Base-by-base conservation (phyloP, 805 yeast genomes). In the Starmerella sirachaensis region DNA sequence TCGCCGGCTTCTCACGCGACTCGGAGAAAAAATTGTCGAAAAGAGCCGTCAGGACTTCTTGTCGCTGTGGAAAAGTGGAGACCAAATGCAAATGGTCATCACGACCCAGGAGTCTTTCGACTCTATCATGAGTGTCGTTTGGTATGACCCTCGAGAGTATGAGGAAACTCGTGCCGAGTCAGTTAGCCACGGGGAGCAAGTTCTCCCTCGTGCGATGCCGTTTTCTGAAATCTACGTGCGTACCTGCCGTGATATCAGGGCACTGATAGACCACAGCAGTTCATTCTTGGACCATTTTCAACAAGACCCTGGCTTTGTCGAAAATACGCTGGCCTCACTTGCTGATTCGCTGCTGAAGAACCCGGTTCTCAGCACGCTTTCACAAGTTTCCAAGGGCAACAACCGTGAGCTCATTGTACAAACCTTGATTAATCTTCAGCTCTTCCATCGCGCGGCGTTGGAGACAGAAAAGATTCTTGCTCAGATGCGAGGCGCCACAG, bases 391-490 rank as follows among this genome's bases (percentile, higher is more conserved):
- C 33, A 69, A 73, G 47, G 69, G 85, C 2, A 72, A 78, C 10
- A 80, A 85, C 45, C 81, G 93, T 53, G 97, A 88, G 58, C 86
- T 84, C 48, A 70, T 84, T 19, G 78, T 94, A 0, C 97, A 91
- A 62, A 82, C 83, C 48, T 66, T 82, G 48, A 78, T 91, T 41
- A 85, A 91, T 56, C 63, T 88, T 51, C 95, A 88, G 54, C 83
- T 81, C 56, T 88, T 86, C 56, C 68, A 81, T 29, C 74, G 68
- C 49, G 83, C 93, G 39, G 70, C 86, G 8, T 64, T 65, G 36
- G 85, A 79, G 55, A 66, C 88, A 33, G 68, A 69, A 40, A 49
- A 49, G 20, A 47, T 57, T 35, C 56, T 72, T 50, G 62, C 65
- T 16, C 57, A 53, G 13, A 54, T 57, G 24, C 56, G 65, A 10